phyloP scores from a whole-genome alignment of 306 rosid genomes.

The Ammopiptanthus mongolicus region DNA sequence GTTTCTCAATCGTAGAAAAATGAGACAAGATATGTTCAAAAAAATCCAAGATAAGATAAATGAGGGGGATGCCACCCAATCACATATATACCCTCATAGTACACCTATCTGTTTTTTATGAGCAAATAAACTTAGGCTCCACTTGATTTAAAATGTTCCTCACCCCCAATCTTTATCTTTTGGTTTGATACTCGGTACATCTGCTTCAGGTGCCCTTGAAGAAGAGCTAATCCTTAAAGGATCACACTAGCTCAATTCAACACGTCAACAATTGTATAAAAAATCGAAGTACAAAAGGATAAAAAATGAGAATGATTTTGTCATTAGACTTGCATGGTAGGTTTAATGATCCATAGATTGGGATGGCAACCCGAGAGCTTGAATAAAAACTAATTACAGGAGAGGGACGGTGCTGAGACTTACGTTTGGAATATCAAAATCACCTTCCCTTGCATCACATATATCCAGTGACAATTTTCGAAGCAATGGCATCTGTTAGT shows the following conservation, averaged over 20 bases:
- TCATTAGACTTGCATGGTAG: not conserved
- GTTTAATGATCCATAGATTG: not conserved
- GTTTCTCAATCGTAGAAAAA: not conserved
- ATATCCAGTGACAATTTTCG: slow-evolving; percentile 64
- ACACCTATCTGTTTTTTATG: not conserved
- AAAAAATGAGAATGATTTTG: not conserved
- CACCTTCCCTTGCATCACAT: slow-evolving; percentile 76
- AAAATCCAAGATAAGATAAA: not conserved
- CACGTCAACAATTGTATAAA: not conserved
- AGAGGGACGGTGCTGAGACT: slow-evolving; percentile 27
- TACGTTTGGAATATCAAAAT: slow-evolving; percentile 67
- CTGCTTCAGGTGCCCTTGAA: not conserved
- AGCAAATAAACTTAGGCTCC: not conserved
- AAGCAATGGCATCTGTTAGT: slow-evolving; percentile 60
- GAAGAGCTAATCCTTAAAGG: not conserved
- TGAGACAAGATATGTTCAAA: not conserved
- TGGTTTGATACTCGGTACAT: not conserved
- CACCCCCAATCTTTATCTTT: not conserved
- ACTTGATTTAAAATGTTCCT: not conserved
- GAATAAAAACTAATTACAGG: not conserved
- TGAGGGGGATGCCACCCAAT: not conserved
- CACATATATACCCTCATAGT: not conserved
- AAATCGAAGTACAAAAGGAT: not conserved
- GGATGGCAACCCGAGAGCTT: slow-evolving; percentile 12
- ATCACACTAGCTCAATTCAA: not conserved